These are phyloP conservation scores for Colletotrichum siamense DNA, from an alignment of 2,329 filamentous ascomycete species.

Conservation along the genomic window DNA sequence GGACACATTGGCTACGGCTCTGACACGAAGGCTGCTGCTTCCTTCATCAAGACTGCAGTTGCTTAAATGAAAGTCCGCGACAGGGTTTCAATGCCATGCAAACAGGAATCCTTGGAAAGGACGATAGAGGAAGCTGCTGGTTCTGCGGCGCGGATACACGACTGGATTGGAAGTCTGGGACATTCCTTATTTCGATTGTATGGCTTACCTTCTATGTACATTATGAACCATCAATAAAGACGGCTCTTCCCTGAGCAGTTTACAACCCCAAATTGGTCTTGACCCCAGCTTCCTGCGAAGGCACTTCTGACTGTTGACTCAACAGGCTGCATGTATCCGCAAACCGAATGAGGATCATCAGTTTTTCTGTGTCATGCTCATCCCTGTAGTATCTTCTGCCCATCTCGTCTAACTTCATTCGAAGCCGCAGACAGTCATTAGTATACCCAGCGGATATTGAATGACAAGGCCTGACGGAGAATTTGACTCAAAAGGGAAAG, in stretches of 20 bases:
- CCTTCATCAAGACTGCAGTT: conserved; percentile 7
- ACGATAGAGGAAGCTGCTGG: neutral
- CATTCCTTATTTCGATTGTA: neutral
- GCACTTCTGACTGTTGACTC: neutral
- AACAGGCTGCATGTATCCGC: neutral
- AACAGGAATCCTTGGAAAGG: neutral
- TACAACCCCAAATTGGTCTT: neutral
- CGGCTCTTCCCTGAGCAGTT: neutral
- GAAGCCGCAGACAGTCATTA: neutral
- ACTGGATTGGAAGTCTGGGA: neutral
- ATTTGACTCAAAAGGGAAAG: neutral
- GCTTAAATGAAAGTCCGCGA: neutral
- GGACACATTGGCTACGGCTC: conserved; percentile 12
- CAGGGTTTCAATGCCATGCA: neutral
- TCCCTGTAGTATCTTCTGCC: neutral
- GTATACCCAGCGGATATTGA: neutral
- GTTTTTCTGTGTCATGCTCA: neutral
- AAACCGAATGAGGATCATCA: neutral
- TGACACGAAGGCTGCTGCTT: neutral
- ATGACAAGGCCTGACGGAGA: neutral
- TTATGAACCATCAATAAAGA: neutral
- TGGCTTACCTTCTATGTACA: neutral
- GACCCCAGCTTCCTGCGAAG: neutral
- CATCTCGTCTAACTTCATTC: neutral
- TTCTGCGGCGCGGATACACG: neutral